Percentiles rank a stretch among this genome's conserved stretches.
phyloP scores from a whole-genome alignment of 257 asterid genomes.

The Ocimum tenuiflorum region DNA sequence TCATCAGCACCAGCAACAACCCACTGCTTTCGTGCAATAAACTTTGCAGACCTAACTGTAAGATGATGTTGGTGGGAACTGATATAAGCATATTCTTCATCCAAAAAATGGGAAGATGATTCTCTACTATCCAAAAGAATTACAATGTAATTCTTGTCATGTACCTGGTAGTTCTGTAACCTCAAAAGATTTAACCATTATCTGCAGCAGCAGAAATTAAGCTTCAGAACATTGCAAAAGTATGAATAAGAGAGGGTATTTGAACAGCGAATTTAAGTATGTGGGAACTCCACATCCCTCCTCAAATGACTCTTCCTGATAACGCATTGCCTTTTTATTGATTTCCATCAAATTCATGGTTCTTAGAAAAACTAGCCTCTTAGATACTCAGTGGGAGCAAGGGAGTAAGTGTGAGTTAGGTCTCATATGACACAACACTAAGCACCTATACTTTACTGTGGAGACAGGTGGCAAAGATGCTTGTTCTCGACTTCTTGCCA shows the following conservation, averaged over 20 bases:
- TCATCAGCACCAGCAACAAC: slow-evolving; percentile 99
- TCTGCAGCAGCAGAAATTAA: slow-evolving; percentile 50
- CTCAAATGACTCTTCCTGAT: slow-evolving; percentile 4
- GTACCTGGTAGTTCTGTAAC: slow-evolving; percentile 95
- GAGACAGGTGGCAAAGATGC: neutral
- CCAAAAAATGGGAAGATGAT: neutral
- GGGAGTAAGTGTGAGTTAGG: neutral
- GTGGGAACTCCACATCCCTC: neutral
- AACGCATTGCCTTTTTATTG: neutral
- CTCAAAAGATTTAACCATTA: slow-evolving; percentile 84
- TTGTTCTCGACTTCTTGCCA: neutral
- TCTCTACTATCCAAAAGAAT: slow-evolving; percentile 11
- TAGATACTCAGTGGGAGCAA: neutral
- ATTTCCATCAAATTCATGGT: neutral
- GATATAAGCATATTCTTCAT: slow-evolving; percentile 12
- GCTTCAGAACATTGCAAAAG: slow-evolving; percentile 10
- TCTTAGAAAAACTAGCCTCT: slow-evolving; percentile 14
- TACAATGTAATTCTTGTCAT: slow-evolving; percentile 13
- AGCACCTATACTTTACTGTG: neutral
- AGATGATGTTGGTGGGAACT: slow-evolving; percentile 19
- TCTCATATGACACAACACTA: neutral
- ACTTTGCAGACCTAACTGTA: slow-evolving; percentile 97
- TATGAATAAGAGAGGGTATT: neutral
- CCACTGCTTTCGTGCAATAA: slow-evolving; percentile 94
- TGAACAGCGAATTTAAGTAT: neutral